Evolutionary conservation across 2,329 filamentous ascomycete genomes (phyloP).

Genomic region (Fusarium sp.): DNA sequence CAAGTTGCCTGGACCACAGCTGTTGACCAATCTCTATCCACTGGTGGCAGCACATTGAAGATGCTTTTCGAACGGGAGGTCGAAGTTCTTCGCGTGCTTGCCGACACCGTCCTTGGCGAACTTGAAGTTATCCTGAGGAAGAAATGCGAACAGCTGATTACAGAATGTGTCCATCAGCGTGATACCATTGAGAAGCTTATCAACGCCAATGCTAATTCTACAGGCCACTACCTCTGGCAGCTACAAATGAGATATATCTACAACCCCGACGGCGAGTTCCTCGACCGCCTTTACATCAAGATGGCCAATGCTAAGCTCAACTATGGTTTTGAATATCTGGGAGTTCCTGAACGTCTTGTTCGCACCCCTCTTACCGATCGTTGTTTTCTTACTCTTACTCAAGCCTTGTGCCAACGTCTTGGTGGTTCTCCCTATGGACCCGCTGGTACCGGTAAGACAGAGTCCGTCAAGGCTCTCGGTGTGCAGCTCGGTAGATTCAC

Average conservation of each 20-base stretch:
- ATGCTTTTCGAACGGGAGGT: conserved; percentile 85
- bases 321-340: conserved; percentile 98
- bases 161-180: conserved; percentile 97
- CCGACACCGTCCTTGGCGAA: conserved; percentile 89
- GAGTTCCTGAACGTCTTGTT: conserved; percentile 95
- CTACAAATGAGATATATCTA: conserved; percentile 98
- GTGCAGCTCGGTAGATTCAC: conserved; percentile 97
- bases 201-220: conserved; percentile 76
- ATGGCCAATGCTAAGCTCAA: conserved; percentile 97
- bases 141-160: conserved; percentile 99
- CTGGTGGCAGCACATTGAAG: conserved; percentile 77
- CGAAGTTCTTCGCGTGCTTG: conserved; percentile 85
- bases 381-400: conserved; percentile 97
- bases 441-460: conserved; percentile 97
- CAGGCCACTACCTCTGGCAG: conserved; percentile 91
- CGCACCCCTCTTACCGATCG: conserved; percentile 96
- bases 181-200: conserved; percentile 92
- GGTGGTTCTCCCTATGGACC: conserved; percentile 98
- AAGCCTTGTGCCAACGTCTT: conserved; percentile 92
- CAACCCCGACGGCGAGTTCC: conserved; percentile 80
- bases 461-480: conserved; percentile 98
- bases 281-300: conserved; percentile 87
- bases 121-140: conserved; percentile 88
- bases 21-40: conserved; percentile 81
- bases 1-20: conserved; percentile 94